These are phyloP conservation scores for Penicillium paxilli DNA, from an alignment of 495 filamentous ascomycete genomes.

Conservation along the genomic window DNA sequence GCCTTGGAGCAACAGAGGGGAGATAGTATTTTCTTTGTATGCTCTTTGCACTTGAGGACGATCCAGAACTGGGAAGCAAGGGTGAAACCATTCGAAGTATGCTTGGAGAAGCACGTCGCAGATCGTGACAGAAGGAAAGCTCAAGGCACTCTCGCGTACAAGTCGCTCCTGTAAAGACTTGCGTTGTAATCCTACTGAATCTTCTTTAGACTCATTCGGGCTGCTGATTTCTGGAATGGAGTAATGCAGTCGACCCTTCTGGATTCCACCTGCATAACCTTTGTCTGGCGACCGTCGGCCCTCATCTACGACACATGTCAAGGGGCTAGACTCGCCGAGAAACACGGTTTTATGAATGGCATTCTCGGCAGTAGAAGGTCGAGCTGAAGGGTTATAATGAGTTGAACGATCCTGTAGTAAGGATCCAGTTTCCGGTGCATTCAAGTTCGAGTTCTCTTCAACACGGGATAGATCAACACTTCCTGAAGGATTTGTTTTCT, in stretches of 20 bases:
- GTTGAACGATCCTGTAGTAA: neutral
- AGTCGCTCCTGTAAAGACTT: slow-evolving; percentile 27
- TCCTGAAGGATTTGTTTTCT: slow-evolving; percentile 13
- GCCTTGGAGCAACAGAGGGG: slow-evolving; percentile 39
- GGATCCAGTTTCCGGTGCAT: neutral
- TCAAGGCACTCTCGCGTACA: slow-evolving; percentile 35
- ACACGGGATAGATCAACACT: neutral
- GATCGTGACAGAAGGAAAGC: slow-evolving; percentile 32
- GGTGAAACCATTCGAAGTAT: slow-evolving; percentile 49
- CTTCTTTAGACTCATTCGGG: slow-evolving; percentile 8
- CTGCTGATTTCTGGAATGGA: slow-evolving; percentile 27
- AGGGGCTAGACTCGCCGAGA: slow-evolving; percentile 41
- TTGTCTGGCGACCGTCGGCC: slow-evolving; percentile 30
- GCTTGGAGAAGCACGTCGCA: slow-evolving; percentile 34
- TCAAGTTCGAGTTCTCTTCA: too few relatives aligned
- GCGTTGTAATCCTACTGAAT: slow-evolving; percentile 14
- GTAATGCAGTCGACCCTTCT: slow-evolving; percentile 36
- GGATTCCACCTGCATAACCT: slow-evolving; percentile 22
- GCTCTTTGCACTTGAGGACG: slow-evolving; percentile 22
- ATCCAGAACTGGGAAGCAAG: slow-evolving; percentile 44
- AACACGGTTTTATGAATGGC: slow-evolving; percentile 36
- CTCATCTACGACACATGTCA: slow-evolving; percentile 43
- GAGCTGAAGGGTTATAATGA: slow-evolving; percentile 15
- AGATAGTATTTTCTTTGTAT: slow-evolving; percentile 31
- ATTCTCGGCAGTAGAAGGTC: slow-evolving; percentile 3